Evolutionary conservation across 345 rosid genomes (phyloP).

Genomic region (Eucalyptus globulus): DNA sequence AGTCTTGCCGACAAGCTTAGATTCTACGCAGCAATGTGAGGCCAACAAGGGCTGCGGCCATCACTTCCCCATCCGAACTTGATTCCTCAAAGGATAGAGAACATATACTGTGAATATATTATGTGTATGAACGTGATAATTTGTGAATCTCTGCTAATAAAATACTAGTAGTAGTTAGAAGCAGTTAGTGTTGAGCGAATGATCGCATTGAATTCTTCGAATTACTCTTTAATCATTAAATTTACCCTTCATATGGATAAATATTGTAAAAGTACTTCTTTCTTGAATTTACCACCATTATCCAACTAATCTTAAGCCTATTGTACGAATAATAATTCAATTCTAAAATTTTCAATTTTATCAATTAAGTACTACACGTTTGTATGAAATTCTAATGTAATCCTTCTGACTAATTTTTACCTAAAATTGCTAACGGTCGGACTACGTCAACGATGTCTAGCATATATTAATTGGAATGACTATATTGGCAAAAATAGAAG

Average conservation of each 20-base stretch:
- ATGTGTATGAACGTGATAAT: neutral
- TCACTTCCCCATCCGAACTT: neutral
- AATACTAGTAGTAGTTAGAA: neutral
- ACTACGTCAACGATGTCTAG: fast-evolving
- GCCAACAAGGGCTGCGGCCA: neutral
- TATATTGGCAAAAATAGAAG: neutral
- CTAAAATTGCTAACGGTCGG: neutral
- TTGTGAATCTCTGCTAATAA: neutral
- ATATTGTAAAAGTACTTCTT: neutral
- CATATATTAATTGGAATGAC: neutral
- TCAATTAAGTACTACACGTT: neutral
- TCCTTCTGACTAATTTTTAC: neutral
- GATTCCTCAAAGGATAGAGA: neutral
- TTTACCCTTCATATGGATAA: neutral
- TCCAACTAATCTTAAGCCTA: too few relatives aligned
- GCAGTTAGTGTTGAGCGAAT: neutral
- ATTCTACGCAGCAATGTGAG: neutral
- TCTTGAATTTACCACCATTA: neutral
- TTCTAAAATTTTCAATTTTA: neutral
- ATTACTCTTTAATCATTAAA: neutral
- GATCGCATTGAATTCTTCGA: neutral
- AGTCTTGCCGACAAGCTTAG: neutral
- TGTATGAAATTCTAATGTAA: neutral
- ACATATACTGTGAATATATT: neutral
- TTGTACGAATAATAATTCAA: fast-evolving